Evolutionary conservation across 225 moss, liverwort and hornwort genomes (phyloP).

Genomic region (Anthoceros angustus): DNA sequence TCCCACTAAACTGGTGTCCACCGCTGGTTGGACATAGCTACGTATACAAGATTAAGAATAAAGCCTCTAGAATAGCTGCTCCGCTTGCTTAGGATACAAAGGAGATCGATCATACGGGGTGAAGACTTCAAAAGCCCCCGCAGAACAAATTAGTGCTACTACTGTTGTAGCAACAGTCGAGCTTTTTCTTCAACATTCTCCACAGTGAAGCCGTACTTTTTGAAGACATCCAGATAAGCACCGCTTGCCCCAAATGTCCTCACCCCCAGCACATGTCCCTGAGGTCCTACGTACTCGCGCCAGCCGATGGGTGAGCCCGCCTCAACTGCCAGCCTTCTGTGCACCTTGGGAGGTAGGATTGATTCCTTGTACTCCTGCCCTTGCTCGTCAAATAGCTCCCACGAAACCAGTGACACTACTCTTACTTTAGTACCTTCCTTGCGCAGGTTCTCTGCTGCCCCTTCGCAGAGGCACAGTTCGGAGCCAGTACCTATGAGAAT

Average conservation of each 20-base stretch:
- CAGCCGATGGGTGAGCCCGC: conserved; percentile 62
- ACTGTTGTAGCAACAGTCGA: no score
- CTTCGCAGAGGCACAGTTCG: conserved; percentile 43
- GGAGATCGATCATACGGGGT: no score
- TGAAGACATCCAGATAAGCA: conserved; percentile 48
- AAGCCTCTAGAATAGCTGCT: no score
- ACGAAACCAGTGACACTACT: conserved; percentile 67
- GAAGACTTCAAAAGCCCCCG: no score
- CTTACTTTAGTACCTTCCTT: conserved; percentile 30
- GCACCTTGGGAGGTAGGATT: conserved; percentile 31
- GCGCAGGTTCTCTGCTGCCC: conserved; percentile 35
- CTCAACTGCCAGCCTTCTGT: conserved; percentile 45
- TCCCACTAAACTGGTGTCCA: no score
- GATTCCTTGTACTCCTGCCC: conserved; percentile 29
- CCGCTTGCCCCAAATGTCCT: conserved; percentile 53
- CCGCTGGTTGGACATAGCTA: no score
- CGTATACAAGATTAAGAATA: no score
- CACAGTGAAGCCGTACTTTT: conserved; percentile 44
- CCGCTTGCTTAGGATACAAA: no score
- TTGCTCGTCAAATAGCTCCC: conserved; percentile 57
- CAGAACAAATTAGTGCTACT: no score
- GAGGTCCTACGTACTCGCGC: conserved; percentile 55
- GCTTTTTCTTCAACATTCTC: conserved; percentile 16
- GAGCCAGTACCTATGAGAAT: conserved; percentile 59
- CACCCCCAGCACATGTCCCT: conserved; percentile 36